Evolutionary conservation across 2,329 filamentous ascomycete genomes (phyloP).

Genomic region (Trichoderma polysporum): DNA sequence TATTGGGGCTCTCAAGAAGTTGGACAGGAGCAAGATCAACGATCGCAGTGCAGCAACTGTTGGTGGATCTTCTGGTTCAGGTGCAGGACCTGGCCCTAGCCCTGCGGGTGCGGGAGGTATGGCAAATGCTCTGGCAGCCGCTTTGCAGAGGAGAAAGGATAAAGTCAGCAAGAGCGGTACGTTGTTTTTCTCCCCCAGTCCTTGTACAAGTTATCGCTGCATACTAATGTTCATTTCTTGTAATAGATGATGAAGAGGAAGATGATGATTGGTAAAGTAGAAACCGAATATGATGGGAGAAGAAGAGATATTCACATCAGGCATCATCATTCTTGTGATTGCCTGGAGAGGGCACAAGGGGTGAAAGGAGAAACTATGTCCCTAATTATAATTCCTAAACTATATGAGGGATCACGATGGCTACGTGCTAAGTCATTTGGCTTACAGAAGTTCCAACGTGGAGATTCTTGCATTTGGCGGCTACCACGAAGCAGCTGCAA

Average conservation of each 20-base stretch:
- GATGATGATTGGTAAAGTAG: constrained; percentile 68
- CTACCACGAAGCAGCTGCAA: background rate
- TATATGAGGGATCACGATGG: background rate
- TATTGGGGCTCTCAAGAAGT: constrained; percentile 70
- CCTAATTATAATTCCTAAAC: background rate
- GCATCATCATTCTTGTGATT: background rate
- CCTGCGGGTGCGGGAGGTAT: constrained; percentile 60
- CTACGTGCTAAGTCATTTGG: background rate
- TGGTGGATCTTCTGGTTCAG: constrained; percentile 50
- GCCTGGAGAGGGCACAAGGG: background rate
- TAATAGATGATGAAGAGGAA: constrained; percentile 70
- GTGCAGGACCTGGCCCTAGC: constrained; percentile 51
- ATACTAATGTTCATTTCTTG: background rate
- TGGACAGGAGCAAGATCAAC: constrained; percentile 66
- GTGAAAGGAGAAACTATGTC: background rate
- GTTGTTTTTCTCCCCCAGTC: constrained; percentile 40
- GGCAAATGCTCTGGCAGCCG: constrained; percentile 78
- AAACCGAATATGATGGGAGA: background rate
- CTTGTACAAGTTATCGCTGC: background rate
- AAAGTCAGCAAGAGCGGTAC: constrained; percentile 95
- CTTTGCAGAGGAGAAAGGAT: constrained; percentile 79
- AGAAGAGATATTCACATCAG: background rate
- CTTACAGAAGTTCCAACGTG: background rate
- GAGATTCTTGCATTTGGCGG: background rate
- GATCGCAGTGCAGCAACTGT: constrained; percentile 68